phyloP scores from a whole-genome alignment of 192 early-diverging fungal genomes.

The Backusella morwellensis region DNA sequence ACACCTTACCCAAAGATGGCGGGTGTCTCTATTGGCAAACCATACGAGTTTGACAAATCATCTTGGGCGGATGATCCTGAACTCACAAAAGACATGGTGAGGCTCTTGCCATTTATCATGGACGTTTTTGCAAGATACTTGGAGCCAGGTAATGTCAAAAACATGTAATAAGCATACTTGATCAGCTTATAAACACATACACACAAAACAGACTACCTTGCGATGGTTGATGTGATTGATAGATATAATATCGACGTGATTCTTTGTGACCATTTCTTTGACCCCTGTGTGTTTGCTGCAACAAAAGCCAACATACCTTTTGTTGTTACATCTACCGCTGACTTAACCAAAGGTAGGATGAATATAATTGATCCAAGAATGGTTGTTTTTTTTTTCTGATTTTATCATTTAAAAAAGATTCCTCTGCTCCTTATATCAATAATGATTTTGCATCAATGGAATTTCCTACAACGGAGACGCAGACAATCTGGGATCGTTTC shows the following conservation, averaged over 20 bases:
- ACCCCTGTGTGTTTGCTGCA: slow-evolving; percentile 16
- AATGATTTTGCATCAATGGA: neutral
- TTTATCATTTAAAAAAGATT: neutral
- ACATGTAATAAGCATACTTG: neutral
- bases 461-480: neutral
- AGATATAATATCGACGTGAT: neutral
- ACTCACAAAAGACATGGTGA: neutral
- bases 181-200: too few relatives aligned
- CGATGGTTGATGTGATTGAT: neutral
- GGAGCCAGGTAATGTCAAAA: neutral
- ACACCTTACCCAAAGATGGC: neutral
- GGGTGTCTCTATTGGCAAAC: neutral
- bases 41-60: neutral
- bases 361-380: neutral
- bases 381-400: neutral
- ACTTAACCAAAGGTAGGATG: slow-evolving; percentile 1
- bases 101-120: neutral
- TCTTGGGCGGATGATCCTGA: neutral
- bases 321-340: slow-evolving; percentile 17
- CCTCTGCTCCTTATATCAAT: neutral
- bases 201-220: neutral
- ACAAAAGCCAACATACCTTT: slow-evolving; percentile 16
- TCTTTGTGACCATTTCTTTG: slow-evolving; percentile 24
- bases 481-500: neutral
- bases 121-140: neutral